Base-by-base conservation (phyloP, 345 rosid species). In the Arabis hirsuta region DNA sequence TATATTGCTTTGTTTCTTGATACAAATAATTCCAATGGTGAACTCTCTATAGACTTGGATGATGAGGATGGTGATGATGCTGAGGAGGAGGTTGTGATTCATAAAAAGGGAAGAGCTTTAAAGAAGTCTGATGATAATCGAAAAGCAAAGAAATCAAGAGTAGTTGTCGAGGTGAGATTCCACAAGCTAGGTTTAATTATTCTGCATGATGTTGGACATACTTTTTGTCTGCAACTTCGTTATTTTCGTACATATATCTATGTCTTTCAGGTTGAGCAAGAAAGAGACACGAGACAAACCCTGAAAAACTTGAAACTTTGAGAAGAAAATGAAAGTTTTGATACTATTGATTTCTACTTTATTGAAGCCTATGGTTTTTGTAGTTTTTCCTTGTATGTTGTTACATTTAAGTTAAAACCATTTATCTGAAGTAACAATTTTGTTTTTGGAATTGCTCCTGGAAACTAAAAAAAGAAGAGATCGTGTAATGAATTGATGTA, bases 161-260 rank as follows among this genome's bases (percentile, higher is more conserved):
- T 92, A 24, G 76, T 81, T 48, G 90, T 90, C 24, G 98, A 92
- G 92, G 98, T 92, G 79, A 87, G 74, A 54, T 22, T 59, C 62
- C 62, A 68, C 39, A 45, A 57, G 3, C 7, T 51, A 14, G 39
- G 38, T 31, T 57, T 13, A 22, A 43, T 9, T 47, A 29, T 16
- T 44, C 3, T 2, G 1, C 13, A 13, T 55, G 9, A 29, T 75
- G 41, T 10, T 46, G 41, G 22, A 65, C 8, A 12, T 69, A 34
- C 22, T 61, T 53, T 68, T 6, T 66, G 16, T 56, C 43, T 66
- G 47, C n/a, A 11, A 26, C 47, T 43, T 51, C 5, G 5, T 16
- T 52, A 22, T 32, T 44, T 55, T 24, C 62, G 54, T 31, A 41
- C 59, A 31, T 43, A 7, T 22, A 29, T 31, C 38, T 61, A 5